phyloP scores from a whole-genome alignment of 2,329 filamentous ascomycete species.

The Pestalotiopsis sp. region DNA sequence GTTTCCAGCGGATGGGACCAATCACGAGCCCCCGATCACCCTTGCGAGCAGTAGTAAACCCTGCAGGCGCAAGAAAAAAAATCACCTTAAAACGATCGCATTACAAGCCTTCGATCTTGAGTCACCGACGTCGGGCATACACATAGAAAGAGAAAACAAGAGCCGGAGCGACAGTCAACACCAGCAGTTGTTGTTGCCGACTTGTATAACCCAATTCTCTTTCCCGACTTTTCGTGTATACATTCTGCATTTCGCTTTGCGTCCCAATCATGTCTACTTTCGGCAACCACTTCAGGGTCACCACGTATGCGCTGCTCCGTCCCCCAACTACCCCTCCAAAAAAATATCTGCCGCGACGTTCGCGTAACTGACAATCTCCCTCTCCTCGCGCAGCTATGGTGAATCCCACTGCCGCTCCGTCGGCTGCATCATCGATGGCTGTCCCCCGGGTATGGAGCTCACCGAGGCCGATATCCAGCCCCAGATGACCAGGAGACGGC shows the following conservation, averaged over 20 bases:
- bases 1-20: background rate
- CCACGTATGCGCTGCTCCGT: conserved; percentile 56
- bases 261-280: conserved; percentile 77
- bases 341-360: background rate
- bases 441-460: conserved; percentile 83
- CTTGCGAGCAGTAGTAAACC: conserved; percentile 1
- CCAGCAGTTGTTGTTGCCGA: background rate
- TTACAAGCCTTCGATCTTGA: background rate
- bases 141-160: background rate
- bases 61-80: conserved; percentile 1
- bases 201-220: background rate
- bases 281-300: conserved; percentile 78
- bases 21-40: background rate
- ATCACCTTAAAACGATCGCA: background rate
- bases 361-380: conserved; percentile 11
- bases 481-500: conserved; percentile 86
- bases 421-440: conserved; percentile 92
- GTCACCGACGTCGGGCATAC: conserved; percentile 1
- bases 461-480: conserved; percentile 88
- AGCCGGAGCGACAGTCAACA: background rate
- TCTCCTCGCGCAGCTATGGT: conserved; percentile 58
- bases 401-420: conserved; percentile 92
- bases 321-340: background rate
- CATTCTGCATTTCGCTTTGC: background rate
- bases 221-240: background rate